A percentile compares a stretch with the other conserved stretches of the same genome.
phyloP scores from a whole-genome alignment of 2,329 filamentous ascomycete genomes.

The Reticulascus tulasneorum region DNA sequence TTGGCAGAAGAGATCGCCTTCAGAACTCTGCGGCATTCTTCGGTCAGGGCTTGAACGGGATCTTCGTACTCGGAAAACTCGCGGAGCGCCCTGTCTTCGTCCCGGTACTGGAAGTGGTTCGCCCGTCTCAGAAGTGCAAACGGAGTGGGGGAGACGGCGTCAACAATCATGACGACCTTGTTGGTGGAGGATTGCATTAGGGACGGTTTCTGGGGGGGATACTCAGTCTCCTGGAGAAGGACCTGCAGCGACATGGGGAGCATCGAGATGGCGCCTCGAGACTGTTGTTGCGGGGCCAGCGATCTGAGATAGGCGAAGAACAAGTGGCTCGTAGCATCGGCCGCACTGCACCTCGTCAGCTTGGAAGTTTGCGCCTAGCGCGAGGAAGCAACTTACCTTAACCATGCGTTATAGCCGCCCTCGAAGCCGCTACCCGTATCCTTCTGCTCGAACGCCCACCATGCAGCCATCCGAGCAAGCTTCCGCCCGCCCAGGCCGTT shows the following conservation, averaged over 20 bases:
- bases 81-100: slow-evolving; percentile 79
- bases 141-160: slow-evolving; percentile 89
- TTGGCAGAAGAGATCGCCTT: slow-evolving; percentile 85
- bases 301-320: slow-evolving; percentile 98
- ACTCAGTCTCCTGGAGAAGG: slow-evolving; percentile 86
- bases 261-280: slow-evolving; percentile 73
- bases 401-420: slow-evolving; percentile 86
- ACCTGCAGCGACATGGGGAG: slow-evolving; percentile 89
- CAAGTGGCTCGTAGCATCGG: slow-evolving; percentile 91
- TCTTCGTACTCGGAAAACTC: slow-evolving; percentile 87
- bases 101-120: slow-evolving; percentile 92
- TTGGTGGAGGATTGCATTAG: slow-evolving; percentile 78
- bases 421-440: slow-evolving; percentile 91
- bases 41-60: slow-evolving; percentile 80
- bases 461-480: slow-evolving; percentile 89
- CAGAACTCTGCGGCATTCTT: slow-evolving; percentile 89
- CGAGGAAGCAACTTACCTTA: slow-evolving; percentile 50
- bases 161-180: slow-evolving; percentile 94
- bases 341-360: slow-evolving; percentile 59
- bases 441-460: slow-evolving; percentile 95
- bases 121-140: slow-evolving; percentile 86
- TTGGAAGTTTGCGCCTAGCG: not conserved
- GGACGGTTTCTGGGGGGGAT: slow-evolving; percentile 75
- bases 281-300: slow-evolving; percentile 73
- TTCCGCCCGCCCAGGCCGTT: slow-evolving; percentile 94